Conservation (phyloP, 192 early-diverging fungal genomes). For the Umbelopsis sp. region DNA sequence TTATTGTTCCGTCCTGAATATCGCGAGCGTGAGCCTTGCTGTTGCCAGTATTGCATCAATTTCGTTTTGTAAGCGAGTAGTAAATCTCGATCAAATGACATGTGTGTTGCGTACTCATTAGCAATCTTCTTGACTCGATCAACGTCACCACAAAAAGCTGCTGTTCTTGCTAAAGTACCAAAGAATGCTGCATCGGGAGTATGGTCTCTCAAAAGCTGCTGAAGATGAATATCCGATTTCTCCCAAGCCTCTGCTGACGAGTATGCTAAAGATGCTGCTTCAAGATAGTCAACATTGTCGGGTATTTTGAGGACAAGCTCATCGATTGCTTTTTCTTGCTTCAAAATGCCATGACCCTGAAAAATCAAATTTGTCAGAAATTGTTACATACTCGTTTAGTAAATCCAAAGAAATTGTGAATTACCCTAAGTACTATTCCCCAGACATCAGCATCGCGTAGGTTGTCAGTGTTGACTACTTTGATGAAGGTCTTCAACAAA, state of each 20-base stretch:
- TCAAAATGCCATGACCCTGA: constrained; percentile 23
- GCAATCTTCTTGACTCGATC: constrained; percentile 1
- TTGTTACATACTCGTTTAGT: background rate
- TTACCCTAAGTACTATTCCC: constrained; percentile 34
- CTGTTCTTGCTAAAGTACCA: constrained; percentile 24
- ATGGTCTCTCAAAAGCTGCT: background rate
- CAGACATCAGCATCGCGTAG: constrained; percentile 1
- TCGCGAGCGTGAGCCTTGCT: background rate
- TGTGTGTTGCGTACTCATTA: constrained; percentile 3
- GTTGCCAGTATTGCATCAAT: background rate
- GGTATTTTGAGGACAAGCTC: background rate
- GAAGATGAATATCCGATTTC: constrained; percentile 1
- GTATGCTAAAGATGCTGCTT: constrained; percentile 19
- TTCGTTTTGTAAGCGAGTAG: constrained; percentile 7
- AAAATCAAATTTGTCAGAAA: constrained; percentile 1
- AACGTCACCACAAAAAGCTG: constrained; percentile 23
- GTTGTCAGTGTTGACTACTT: constrained; percentile 14
- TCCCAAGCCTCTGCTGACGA: constrained; percentile 20
- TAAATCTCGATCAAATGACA: background rate
- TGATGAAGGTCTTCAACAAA: constrained; percentile 23
- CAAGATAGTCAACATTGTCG: constrained; percentile 8
- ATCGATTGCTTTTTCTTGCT: background rate
- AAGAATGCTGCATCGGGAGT: background rate
- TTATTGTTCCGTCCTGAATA: background rate
- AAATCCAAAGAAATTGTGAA: background rate